These are phyloP conservation scores for Silene conica DNA, from an alignment of 148 eudicot genomes.

Conservation along the genomic window DNA sequence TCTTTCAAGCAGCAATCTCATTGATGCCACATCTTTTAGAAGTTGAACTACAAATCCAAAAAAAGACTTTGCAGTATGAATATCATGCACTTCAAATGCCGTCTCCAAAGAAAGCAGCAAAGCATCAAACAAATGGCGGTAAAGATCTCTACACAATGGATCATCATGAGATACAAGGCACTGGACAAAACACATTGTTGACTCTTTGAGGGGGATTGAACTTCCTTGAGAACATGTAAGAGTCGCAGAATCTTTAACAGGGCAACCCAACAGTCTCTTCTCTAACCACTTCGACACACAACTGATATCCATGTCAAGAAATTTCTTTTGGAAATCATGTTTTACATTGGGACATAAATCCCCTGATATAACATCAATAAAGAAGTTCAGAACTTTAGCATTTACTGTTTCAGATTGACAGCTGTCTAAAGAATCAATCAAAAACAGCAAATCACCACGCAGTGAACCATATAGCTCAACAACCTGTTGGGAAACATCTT, in stretches of 20 bases:
- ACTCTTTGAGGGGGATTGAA: slow-evolving; percentile 70
- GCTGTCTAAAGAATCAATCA: slow-evolving; percentile 69
- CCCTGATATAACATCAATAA: slow-evolving; percentile 60
- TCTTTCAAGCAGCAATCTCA: slow-evolving; percentile 63
- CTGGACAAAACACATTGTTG: slow-evolving; percentile 67
- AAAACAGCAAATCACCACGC: slow-evolving; percentile 67
- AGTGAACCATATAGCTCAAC: slow-evolving; percentile 60
- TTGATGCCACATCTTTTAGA: slow-evolving; percentile 57
- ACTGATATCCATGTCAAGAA: slow-evolving; percentile 55
- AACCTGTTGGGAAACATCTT: slow-evolving; percentile 43
- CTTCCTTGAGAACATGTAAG: slow-evolving; percentile 43
- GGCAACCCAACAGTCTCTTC: slow-evolving; percentile 62
- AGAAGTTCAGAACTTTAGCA: slow-evolving; percentile 72
- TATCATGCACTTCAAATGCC: slow-evolving; percentile 67
- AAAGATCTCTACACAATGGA: slow-evolving; percentile 47
- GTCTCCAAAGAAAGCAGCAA: slow-evolving; percentile 62
- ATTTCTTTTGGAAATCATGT: slow-evolving; percentile 55
- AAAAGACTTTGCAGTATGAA: slow-evolving; percentile 64
- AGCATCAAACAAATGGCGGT: slow-evolving; percentile 62
- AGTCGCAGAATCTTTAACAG: slow-evolving; percentile 42
- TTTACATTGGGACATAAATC: slow-evolving; percentile 52
- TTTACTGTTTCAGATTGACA: slow-evolving; percentile 70
- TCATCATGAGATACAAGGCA: slow-evolving; percentile 64
- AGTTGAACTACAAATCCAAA: slow-evolving; percentile 71
- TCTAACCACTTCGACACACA: slow-evolving; percentile 84